A percentile compares a stretch with the other conserved stretches of the same genome.
These are phyloP conservation scores for Kwoniella sp. DNA, from an alignment of 768 basidiomycete species.

Conservation along the genomic window DNA sequence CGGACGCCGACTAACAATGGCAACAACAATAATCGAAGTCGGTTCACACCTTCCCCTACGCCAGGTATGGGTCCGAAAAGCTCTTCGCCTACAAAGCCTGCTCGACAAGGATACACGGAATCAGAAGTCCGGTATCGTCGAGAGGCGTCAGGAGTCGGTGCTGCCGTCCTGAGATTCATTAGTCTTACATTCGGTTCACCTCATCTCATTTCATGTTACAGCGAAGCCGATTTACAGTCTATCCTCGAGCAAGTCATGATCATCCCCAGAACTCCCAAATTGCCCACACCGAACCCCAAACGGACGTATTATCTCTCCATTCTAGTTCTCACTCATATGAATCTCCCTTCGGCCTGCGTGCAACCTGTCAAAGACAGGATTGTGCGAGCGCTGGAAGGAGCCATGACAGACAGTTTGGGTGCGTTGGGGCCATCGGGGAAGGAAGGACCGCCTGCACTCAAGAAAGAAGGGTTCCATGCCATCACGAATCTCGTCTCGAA, in stretches of 20 bases:
- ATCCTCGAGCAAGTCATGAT: conserved; percentile 43
- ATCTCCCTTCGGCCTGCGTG: conserved; percentile 38
- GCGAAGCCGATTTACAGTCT: conserved; percentile 44
- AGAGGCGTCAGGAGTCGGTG: conserved; percentile 50
- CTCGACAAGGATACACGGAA: conserved; percentile 50
- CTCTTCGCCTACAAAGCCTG: conserved; percentile 25
- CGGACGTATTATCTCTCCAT: conserved; percentile 49
- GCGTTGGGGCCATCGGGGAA: conserved; percentile 26
- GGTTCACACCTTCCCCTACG: conserved; percentile 34
- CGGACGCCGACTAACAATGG: conserved; percentile 18
- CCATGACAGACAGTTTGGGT: conserved; percentile 37
- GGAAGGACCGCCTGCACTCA: conserved; percentile 36
- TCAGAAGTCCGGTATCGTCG: conserved; percentile 50
- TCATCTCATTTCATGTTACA: conserved; percentile 40
- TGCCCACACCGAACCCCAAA: conserved; percentile 53
- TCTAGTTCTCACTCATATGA: conserved; percentile 43
- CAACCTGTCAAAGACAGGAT: conserved; percentile 47
- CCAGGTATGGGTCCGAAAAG: conserved; percentile 17
- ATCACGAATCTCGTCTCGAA: conserved; percentile 39
- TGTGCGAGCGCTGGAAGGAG: conserved; percentile 38
- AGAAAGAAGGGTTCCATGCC: conserved; percentile 42
- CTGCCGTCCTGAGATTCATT: conserved; percentile 44
- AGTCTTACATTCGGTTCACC: conserved; percentile 35
- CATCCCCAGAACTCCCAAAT: conserved; percentile 49
- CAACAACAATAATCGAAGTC: conserved; percentile 14